Evolutionary conservation across 106 monocot genomes (phyloP).

Genomic region (Cymbidium sinense): DNA sequence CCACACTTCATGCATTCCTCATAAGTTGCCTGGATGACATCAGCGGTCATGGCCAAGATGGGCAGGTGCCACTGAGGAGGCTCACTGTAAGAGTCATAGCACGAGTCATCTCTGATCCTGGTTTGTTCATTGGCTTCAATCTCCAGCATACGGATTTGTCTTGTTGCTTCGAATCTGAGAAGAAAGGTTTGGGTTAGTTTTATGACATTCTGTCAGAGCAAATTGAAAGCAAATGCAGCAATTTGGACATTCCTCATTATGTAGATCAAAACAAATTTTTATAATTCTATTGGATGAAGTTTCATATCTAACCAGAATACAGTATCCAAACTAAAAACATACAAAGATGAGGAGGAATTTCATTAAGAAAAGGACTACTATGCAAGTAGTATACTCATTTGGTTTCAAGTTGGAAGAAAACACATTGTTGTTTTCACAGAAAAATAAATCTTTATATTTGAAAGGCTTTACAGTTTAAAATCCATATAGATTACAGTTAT

Average conservation of each 20-base stretch:
- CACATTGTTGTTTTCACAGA: too few relatives aligned
- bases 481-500: too few relatives aligned
- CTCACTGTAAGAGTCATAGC: background rate
- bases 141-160: conserved; percentile 74
- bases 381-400: too few relatives aligned
- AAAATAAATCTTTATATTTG: too few relatives aligned
- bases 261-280: background rate
- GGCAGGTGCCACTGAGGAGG: conserved; percentile 57
- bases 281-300: background rate
- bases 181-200: background rate
- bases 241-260: background rate
- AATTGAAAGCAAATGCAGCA: too few relatives aligned
- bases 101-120: background rate
- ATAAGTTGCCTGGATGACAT: conserved; percentile 91
- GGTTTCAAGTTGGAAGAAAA: too few relatives aligned
- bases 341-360: background rate
- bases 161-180: conserved; percentile 84
- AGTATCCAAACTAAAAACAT: background rate
- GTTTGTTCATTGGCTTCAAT: conserved; percentile 35
- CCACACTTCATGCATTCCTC: conserved; percentile 89
- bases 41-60: conserved; percentile 96
- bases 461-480: too few relatives aligned
- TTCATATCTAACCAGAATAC: background rate
- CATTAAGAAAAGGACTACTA: too few relatives aligned
- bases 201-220: too few relatives aligned